Evolutionary conservation across 805 yeast genomes (phyloP).

Genomic region (Debaryomyces prosopidis): DNA sequence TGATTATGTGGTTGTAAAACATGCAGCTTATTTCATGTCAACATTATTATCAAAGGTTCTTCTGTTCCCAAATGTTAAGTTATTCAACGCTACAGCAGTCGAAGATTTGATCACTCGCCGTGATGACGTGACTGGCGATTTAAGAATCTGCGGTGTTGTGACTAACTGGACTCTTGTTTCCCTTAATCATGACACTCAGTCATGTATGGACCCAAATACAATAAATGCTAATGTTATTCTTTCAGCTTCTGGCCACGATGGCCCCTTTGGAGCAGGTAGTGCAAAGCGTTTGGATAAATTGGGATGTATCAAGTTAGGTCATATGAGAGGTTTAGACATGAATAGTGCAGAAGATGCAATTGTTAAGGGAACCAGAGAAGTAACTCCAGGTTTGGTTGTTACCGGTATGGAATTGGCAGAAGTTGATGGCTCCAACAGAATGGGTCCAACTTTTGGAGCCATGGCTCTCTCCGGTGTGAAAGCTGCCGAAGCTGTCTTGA

Average conservation of each 20-base stretch:
- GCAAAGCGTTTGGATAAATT: slow-evolving; percentile 58
- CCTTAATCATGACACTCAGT: slow-evolving; percentile 72
- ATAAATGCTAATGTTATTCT: slow-evolving; percentile 64
- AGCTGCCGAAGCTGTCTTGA: slow-evolving; percentile 62
- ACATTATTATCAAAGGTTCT: slow-evolving; percentile 69
- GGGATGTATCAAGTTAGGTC: slow-evolving; percentile 46
- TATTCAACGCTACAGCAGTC: slow-evolving; percentile 79
- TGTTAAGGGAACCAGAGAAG: slow-evolving; percentile 67
- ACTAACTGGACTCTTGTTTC: slow-evolving; percentile 83
- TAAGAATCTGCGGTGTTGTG: slow-evolving; percentile 76
- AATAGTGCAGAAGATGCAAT: slow-evolving; percentile 74
- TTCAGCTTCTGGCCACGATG: slow-evolving; percentile 80
- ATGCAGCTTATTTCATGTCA: slow-evolving; percentile 75
- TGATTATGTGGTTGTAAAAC: slow-evolving; percentile 76
- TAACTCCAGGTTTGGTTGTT: slow-evolving; percentile 65
- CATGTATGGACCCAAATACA: slow-evolving; percentile 83
- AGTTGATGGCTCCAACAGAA: slow-evolving; percentile 74
- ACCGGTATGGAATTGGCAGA: slow-evolving; percentile 81
- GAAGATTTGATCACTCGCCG: slow-evolving; percentile 77
- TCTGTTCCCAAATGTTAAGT: slow-evolving; percentile 70
- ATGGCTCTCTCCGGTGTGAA: slow-evolving; percentile 78
- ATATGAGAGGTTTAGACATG: slow-evolving; percentile 81
- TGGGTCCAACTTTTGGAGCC: slow-evolving; percentile 86
- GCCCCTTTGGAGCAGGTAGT: slow-evolving; percentile 79
- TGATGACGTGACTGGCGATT: slow-evolving; percentile 52